A percentile compares a stretch with the other conserved stretches of the same genome.
Conservation (phyloP, 768 basidiomycete genomes). For the Cantharellus cinnabarinus region DNA sequence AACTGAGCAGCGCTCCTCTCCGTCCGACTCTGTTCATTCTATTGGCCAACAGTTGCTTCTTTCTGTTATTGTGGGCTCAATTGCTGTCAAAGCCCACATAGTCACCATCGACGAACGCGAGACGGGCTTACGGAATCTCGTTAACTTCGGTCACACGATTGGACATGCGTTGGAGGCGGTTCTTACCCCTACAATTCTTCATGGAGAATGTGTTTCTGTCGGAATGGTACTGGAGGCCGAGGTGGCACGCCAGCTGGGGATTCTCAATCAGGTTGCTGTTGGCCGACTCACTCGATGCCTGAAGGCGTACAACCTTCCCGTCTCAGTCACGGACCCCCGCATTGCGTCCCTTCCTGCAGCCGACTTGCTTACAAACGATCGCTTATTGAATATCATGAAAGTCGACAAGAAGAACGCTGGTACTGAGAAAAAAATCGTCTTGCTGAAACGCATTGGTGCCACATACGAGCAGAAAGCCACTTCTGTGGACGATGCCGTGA, state of each 20-base stretch:
- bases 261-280: conserved; percentile 78
- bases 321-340: conserved; percentile 57
- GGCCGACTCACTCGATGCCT: conserved; percentile 76
- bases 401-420: conserved; percentile 98
- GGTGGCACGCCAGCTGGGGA: conserved; percentile 69
- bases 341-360: conserved; percentile 54
- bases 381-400: conserved; percentile 80
- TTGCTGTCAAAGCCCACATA: conserved; percentile 90
- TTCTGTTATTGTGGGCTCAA: conserved; percentile 78
- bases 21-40: conserved; percentile 34
- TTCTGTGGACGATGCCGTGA: conserved; percentile 58
- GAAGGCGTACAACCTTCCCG: conserved; percentile 79
- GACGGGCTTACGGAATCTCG: conserved; percentile 89
- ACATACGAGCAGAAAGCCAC: conserved; percentile 87
- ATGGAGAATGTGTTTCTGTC: conserved; percentile 88
- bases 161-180: conserved; percentile 98
- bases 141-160: conserved; percentile 97
- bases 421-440: conserved; percentile 77
- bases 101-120: conserved; percentile 94
- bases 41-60: conserved; percentile 67
- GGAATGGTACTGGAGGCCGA: conserved; percentile 97
- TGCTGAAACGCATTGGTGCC: conserved; percentile 76
- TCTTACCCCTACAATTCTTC: conserved; percentile 78
- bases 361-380: conserved; percentile 52
- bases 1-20: conserved; percentile 37